These are phyloP conservation scores for Trichothecium roseum DNA, from an alignment of 2,329 filamentous ascomycete genomes.

Conservation along the genomic window DNA sequence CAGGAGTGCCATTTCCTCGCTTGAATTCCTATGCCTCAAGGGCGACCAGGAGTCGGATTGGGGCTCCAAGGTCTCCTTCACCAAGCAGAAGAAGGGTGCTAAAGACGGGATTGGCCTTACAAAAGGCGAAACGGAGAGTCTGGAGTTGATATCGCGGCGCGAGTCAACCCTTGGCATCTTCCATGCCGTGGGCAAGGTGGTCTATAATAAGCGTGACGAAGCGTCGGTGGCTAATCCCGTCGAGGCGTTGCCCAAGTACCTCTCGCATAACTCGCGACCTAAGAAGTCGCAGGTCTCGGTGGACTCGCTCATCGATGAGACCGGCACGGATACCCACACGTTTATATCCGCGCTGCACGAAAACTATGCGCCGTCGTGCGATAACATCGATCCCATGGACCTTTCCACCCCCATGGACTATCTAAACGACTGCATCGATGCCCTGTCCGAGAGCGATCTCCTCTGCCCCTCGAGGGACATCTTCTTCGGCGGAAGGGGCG, in stretches of 20 bases:
- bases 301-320: constrained; percentile 80
- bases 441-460: constrained; percentile 79
- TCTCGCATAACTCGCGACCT: constrained; percentile 46
- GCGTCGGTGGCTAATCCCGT: constrained; percentile 27
- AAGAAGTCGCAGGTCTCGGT: constrained; percentile 56
- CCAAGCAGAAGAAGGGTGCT: constrained; percentile 53
- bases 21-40: constrained; percentile 86
- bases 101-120: constrained; percentile 54
- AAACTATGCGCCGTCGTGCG: constrained; percentile 83
- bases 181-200: constrained; percentile 88
- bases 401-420: constrained; percentile 59
- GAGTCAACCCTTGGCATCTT: constrained; percentile 91
- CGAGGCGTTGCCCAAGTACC: constrained; percentile 49
- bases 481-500: constrained; percentile 53
- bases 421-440: constrained; percentile 75
- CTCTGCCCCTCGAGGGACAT: constrained; percentile 63
- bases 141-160: constrained; percentile 74
- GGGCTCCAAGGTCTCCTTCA: constrained; percentile 63
- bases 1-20: constrained; percentile 78
- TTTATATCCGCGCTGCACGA: constrained; percentile 88
- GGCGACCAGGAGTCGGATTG: constrained; percentile 65
- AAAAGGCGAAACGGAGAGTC: constrained; percentile 64
- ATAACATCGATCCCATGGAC: constrained; percentile 38
- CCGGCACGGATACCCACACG: constrained; percentile 81
- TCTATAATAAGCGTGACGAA: constrained; percentile 86